Base-by-base conservation (phyloP, 2,329 filamentous ascomycete genomes). In the Fusarium coicis region DNA sequence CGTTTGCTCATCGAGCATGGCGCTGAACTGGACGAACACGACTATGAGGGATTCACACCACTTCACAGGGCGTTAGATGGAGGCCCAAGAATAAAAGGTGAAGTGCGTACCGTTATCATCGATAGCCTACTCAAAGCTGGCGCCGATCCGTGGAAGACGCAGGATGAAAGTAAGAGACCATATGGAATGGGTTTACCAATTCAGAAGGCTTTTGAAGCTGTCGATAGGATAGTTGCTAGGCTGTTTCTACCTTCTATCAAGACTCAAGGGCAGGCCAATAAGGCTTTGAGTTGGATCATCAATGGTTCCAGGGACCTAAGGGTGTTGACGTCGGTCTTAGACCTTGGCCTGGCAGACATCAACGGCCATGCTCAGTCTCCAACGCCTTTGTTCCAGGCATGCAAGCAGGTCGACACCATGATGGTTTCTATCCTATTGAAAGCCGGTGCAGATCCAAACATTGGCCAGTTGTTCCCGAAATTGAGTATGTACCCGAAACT, bases 201-300 rank as follows among this genome's bases (percentile, higher is more conserved):
- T n/a, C 21, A n/a, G 8, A 4, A 42, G 14, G 40, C 21, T 5
- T 42, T 42, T 10, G 4, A 4, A 5, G 14, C 4, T 6, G 14
- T 10, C 14, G 40, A 42, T 16, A n/a, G 2, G 14, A 6, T 14
- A 42, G 6, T 42, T 42, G 0, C 40, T 42, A 0, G 16, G 1
- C 40, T 42, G 7, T 42, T 42, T 6, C 1, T 42, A 42, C 21
- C 40, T 0, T 6, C 1, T 1, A 42, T 42, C 40, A 42, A 42
- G 14, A n/a, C 21, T 15, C 40, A 42, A 42, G 3, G 0, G 40
- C 40, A 42, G 21, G 40, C 40, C 0, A 16, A 42, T 6, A 42
- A 42, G 21, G 21, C 21, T 0, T 42, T 42, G 14, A n/a, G 14
- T 42, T 42, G 40, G 40, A 14, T n/a, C 14, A 42, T 42, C 14